These are phyloP conservation scores for Epichloe uncinata DNA, from an alignment of 2,329 filamentous ascomycete genomes.

Conservation along the genomic window DNA sequence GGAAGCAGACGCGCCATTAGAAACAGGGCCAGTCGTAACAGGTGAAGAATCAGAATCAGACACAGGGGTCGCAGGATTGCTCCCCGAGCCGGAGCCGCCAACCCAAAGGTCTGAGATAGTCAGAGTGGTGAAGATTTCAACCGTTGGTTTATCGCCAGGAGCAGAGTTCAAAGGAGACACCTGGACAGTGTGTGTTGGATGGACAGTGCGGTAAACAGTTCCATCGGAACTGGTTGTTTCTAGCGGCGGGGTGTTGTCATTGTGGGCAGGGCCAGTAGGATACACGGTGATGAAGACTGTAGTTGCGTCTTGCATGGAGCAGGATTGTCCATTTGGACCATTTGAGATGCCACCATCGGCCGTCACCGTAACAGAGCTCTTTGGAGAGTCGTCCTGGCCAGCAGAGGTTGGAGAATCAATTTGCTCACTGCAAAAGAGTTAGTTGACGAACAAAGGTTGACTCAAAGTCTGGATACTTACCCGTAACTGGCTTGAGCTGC, in stretches of 20 bases:
- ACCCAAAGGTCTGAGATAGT: slow-evolving; percentile 23
- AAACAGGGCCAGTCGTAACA: slow-evolving; percentile 7
- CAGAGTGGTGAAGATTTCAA: slow-evolving; percentile 21
- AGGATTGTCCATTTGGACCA: slow-evolving; percentile 18
- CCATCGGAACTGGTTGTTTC: slow-evolving; percentile 9
- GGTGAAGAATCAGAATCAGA: slow-evolving; percentile 3
- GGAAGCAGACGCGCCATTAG: slow-evolving; percentile 9
- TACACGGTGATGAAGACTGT: slow-evolving; percentile 37
- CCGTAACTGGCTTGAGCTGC: slow-evolving; percentile 19
- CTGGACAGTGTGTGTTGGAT: slow-evolving; percentile 16
- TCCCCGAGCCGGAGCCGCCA: slow-evolving; percentile 6
- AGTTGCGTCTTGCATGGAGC: slow-evolving; percentile 24
- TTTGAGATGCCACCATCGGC: slow-evolving; percentile 3
- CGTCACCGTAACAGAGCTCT: slow-evolving; percentile 5
- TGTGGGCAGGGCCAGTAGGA: slow-evolving; percentile 16
- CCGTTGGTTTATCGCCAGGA: slow-evolving; percentile 7
- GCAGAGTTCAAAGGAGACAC: slow-evolving; percentile 12
- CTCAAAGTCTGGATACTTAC: slow-evolving; percentile 14
- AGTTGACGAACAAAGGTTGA: not conserved
- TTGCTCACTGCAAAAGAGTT: slow-evolving; percentile 6
- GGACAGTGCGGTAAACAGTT: slow-evolving; percentile 8
- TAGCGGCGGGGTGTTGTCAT: slow-evolving; percentile 2
- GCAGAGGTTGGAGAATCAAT: slow-evolving; percentile 5
- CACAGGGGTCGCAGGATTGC: not conserved
- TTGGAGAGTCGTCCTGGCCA: slow-evolving; percentile 3